These are phyloP conservation scores for Saccharum hybrid DNA, from an alignment of 202 grass and related monocot species.

Conservation along the genomic window DNA sequence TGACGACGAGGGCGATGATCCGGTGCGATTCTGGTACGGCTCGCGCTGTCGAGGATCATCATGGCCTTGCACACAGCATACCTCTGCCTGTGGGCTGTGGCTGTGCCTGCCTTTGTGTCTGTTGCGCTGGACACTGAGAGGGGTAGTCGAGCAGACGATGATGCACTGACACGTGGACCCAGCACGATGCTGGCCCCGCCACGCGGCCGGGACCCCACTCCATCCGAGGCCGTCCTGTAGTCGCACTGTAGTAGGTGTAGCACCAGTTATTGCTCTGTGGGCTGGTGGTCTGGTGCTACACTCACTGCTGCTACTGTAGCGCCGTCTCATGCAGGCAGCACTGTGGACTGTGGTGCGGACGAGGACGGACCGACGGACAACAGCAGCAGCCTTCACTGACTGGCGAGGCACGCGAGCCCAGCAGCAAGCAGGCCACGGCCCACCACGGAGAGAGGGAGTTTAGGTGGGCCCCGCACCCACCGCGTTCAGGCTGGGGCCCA, in stretches of 20 bases:
- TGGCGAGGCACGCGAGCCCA: neutral
- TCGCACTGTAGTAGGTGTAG: neutral
- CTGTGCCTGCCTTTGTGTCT: no score
- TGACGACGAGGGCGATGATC: neutral
- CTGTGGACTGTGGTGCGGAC: no score
- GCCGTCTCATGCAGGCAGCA: neutral
- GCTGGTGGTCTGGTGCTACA: neutral
- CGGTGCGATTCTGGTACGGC: neutral
- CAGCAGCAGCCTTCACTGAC: no score
- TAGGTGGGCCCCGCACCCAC: neutral
- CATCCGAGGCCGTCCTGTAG: neutral
- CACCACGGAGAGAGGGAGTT: neutral
- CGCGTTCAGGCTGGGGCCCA: neutral
- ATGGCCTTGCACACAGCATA: no score
- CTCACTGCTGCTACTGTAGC: neutral
- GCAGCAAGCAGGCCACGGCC: conserved; percentile 21
- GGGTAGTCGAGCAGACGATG: no score
- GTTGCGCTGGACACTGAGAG: no score
- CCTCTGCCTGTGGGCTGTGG: no score
- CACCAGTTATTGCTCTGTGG: neutral
- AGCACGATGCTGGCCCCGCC: no score
- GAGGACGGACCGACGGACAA: neutral
- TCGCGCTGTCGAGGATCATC: neutral
- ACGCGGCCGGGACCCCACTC: neutral
- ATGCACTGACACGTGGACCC: no score